Evolutionary conservation across 495 filamentous ascomycete species (phyloP).

Genomic region (Haplographium delicatum): DNA sequence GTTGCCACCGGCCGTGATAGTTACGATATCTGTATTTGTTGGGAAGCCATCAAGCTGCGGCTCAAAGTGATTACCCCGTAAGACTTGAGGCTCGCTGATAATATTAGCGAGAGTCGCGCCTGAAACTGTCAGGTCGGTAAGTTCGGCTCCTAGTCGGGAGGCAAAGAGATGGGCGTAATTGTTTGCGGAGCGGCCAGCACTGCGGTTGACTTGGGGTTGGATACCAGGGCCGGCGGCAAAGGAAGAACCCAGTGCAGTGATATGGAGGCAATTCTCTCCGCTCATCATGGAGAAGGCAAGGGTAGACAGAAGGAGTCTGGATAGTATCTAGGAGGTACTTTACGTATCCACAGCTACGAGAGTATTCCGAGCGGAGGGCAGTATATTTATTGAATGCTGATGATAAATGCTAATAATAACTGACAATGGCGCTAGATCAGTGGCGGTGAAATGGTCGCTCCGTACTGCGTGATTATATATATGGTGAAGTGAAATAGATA

Average conservation of each 20-base stretch:
- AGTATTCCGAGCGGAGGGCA: too few relatives aligned
- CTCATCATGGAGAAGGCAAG: too few relatives aligned
- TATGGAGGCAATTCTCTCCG: too few relatives aligned
- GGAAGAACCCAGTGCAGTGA: conserved; percentile 35
- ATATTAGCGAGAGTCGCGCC: conserved; percentile 41
- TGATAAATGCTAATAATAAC: too few relatives aligned
- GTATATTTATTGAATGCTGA: too few relatives aligned
- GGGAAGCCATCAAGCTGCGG: conserved; percentile 35
- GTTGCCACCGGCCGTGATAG: conserved; percentile 40
- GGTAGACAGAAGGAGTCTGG: too few relatives aligned
- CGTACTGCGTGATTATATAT: too few relatives aligned
- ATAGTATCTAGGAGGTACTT: too few relatives aligned
- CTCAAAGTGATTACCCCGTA: conserved; percentile 25
- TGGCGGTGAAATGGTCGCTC: too few relatives aligned
- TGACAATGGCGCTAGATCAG: too few relatives aligned
- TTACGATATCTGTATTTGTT: conserved; percentile 33
- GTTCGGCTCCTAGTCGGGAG: conserved; percentile 26
- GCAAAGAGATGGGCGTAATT: conserved; percentile 41
- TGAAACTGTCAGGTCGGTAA: conserved; percentile 39
- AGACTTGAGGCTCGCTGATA: conserved; percentile 32
- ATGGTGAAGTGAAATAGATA: too few relatives aligned
- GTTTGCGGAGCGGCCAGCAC: conserved; percentile 32
- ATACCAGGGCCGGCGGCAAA: conserved; percentile 44
- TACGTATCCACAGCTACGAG: too few relatives aligned
- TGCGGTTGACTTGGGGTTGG: conserved; percentile 28